phyloP scores from a whole-genome alignment of 345 rosid species.

The Citrus cavaleriei region DNA sequence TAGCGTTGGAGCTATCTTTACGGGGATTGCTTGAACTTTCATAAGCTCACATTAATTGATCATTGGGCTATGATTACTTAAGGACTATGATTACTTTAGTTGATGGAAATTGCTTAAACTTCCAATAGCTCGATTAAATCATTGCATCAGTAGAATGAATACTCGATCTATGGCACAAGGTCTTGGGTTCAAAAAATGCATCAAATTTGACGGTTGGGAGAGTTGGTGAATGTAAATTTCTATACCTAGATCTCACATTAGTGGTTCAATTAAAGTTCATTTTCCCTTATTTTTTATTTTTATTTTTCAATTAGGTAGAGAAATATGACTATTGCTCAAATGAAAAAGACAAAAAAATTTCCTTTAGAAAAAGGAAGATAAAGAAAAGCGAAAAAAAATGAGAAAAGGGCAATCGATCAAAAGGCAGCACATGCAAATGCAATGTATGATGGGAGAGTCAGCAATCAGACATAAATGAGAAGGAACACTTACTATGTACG shows the following conservation, averaged over 20 bases:
- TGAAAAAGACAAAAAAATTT: no score
- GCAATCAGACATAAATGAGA: no score
- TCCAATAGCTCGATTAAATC: not conserved
- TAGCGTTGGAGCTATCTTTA: not conserved
- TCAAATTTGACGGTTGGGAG: not conserved
- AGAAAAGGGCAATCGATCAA: constrained; percentile 19
- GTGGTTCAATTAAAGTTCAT: no score
- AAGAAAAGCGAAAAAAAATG: not conserved
- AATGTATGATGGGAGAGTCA: not conserved
- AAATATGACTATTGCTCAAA: no score
- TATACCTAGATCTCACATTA: no score
- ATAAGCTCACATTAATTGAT: not conserved
- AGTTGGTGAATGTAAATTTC: no score
- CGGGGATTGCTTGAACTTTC: not conserved
- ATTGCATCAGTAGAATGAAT: not conserved
- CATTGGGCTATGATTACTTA: not conserved
- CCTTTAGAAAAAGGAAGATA: no score
- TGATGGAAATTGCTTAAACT: not conserved
- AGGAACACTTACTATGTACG: no score
- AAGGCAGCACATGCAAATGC: constrained; percentile 21
- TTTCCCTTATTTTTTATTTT: no score
- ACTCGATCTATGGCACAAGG: not conserved
- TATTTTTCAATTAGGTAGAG: no score
- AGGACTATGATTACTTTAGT: not conserved
- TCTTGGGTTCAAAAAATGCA: not conserved